Evolutionary conservation across 2,329 filamentous ascomycete species (phyloP).

Genomic region (Didymella pinodella): DNA sequence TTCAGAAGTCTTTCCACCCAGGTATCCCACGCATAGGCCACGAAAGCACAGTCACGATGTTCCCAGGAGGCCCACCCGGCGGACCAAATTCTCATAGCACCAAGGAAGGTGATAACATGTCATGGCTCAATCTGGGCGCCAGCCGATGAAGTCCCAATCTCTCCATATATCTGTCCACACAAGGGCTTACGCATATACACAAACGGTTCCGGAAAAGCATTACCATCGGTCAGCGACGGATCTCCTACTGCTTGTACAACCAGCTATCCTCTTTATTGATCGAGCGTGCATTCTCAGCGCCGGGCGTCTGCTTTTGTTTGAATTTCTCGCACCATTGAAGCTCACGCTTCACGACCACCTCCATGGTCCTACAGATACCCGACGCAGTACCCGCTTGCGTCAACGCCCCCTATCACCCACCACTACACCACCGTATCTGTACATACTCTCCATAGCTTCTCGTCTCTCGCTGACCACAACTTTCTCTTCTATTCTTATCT

Average conservation of each 20-base stretch:
- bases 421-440: slow-evolving; percentile 19
- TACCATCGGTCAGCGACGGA: slow-evolving; percentile 29
- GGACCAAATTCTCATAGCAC: slow-evolving; percentile 26
- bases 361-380: slow-evolving; percentile 49
- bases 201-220: slow-evolving; percentile 30
- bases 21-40: slow-evolving; percentile 60
- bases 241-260: slow-evolving; percentile 30
- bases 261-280: slow-evolving; percentile 29
- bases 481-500: slow-evolving; percentile 20
- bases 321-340: slow-evolving; percentile 28
- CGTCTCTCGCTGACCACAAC: slow-evolving; percentile 17
- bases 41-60: slow-evolving; percentile 60
- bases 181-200: slow-evolving; percentile 22
- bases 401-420: slow-evolving; percentile 11
- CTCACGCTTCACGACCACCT: slow-evolving; percentile 34
- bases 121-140: slow-evolving; percentile 76
- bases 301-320: slow-evolving; percentile 34
- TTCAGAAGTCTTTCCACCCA: slow-evolving; percentile 59
- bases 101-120: slow-evolving; percentile 67
- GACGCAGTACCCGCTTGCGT: slow-evolving; percentile 32
- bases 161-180: slow-evolving; percentile 10
- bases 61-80: slow-evolving; percentile 52
- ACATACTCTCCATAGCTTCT: slow-evolving; percentile 22
- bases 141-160: slow-evolving; percentile 28
- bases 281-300: slow-evolving; percentile 43